Evolutionary conservation across 257 asterid species (phyloP).

Genomic region (Anisodus tanguticus): DNA sequence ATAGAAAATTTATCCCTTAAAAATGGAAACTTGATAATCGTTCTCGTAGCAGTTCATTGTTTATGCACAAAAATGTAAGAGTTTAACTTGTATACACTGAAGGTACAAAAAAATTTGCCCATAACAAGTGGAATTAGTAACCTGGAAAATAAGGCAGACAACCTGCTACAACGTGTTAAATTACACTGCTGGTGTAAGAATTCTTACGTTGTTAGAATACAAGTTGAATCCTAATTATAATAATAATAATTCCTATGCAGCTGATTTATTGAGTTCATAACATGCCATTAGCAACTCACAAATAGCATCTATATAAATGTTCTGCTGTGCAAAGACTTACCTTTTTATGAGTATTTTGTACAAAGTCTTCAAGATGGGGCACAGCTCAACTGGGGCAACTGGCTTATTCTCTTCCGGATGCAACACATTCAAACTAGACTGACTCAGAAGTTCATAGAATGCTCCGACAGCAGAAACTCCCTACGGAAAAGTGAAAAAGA

Average conservation of each 20-base stretch:
- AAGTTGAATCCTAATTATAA: background rate
- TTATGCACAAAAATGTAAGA: background rate
- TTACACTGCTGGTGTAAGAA: background rate
- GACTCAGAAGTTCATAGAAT: slow-evolving; percentile 81
- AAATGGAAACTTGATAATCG: background rate
- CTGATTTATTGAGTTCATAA: background rate
- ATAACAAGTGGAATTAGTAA: background rate
- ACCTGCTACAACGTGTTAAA: background rate
- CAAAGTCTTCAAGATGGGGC: slow-evolving; percentile 77
- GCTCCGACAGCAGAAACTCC: slow-evolving; percentile 95
- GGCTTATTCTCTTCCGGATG: slow-evolving; percentile 81
- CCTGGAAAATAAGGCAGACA: background rate
- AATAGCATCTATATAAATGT: background rate
- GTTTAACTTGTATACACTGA: background rate
- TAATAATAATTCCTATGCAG: background rate
- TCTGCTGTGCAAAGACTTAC: slow-evolving; percentile 36
- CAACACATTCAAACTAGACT: slow-evolving; percentile 66
- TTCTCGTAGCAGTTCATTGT: background rate
- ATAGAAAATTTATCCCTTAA: background rate
- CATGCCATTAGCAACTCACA: background rate
- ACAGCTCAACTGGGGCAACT: slow-evolving; percentile 79
- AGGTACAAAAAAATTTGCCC: background rate
- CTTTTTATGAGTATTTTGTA: slow-evolving; percentile 74
- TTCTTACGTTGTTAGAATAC: background rate
- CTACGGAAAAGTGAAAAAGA: slow-evolving; percentile 38